Evolutionary conservation across 352 stramenopile genomes (phyloP).

Genomic region (Globisporangium perplexum): DNA sequence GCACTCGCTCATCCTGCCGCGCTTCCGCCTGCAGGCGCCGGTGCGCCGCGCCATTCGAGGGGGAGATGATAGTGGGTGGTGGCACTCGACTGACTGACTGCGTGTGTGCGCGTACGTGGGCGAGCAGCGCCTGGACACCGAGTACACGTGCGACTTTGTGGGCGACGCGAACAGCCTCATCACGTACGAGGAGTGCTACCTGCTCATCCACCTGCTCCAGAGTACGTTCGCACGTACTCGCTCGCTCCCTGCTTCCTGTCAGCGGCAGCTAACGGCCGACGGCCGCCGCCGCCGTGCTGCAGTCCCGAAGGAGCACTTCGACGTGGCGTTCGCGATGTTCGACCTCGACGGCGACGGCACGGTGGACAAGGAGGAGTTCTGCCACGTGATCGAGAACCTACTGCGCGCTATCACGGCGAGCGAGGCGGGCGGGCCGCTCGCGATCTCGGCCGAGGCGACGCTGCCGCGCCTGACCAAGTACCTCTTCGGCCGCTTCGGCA

Average conservation of each 20-base stretch:
- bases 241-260: too few species aligned
- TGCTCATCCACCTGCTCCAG: constrained; percentile 71
- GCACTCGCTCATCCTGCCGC: constrained; percentile 64
- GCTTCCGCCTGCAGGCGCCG: constrained; percentile 54
- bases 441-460: constrained; percentile 12
- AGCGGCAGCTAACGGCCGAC: too few species aligned
- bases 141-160: constrained; percentile 70
- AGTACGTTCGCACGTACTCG: constrained; percentile 51
- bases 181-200: constrained; percentile 76
- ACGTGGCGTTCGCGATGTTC: constrained; percentile 79
- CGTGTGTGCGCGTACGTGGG: background rate
- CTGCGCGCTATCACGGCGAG: constrained; percentile 30
- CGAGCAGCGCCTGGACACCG: constrained; percentile 36
- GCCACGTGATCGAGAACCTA: constrained; percentile 63
- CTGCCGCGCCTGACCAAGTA: constrained; percentile 58
- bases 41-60: too few species aligned
- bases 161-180: constrained; percentile 66
- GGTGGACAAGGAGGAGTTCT: constrained; percentile 73
- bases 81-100: too few species aligned
- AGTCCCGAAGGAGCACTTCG: constrained; percentile 76
- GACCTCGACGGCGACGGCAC: constrained; percentile 68
- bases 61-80: too few species aligned
- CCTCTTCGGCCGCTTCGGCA: constrained; percentile 51
- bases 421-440: constrained; percentile 5
- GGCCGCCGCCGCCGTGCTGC: background rate